Evolutionary conservation across 2,329 filamentous ascomycete species (phyloP), one percentile per base, ranked within the genome.

Genomic region (Trichoderma koningiopsis): DNA sequence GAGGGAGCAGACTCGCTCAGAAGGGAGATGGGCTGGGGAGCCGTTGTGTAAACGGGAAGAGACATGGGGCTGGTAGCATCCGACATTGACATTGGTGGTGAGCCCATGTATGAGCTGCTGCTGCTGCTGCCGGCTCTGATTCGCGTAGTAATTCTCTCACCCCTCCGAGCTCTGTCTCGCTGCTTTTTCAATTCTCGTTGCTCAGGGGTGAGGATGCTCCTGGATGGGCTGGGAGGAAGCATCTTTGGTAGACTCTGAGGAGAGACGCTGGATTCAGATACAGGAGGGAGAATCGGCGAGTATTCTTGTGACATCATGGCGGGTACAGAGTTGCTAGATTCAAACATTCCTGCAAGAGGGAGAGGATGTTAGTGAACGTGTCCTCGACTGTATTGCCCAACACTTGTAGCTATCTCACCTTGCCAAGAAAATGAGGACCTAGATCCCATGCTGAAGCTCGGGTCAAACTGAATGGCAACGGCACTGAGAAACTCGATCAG

Each of bases 151-250:
- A 85, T 77, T 75, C 89, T 90, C 7, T 85, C 85, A 72, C 88
- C 86, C 72, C 88, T 82, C 69, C 88, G 84, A 56, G 82, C 85
- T 73, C 85, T 86, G 72, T 89, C 87, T 71, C 84, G 83, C 74
- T 90, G 87, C 70, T 87, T 83, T 79, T 88, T 89, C 53, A 89
- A 76, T 74, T 89, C 87, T 71, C 88, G 84, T 76, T 89, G 87
- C 75, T 89, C 87, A 7, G 86, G 80, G 6, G 86, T 87, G 75
- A 89, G 81, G 47, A 80, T 81, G 57, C 79, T 79, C 71, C 84
- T 83, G 6, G 87, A 86, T 31, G 88, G 87, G 78, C 88, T 90
- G 27, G 84, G 84, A 49, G 87, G 88, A 59, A 84, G 78, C 27
- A 86, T 88, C 77, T 84, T 81, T 31, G 85, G 82, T 47, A 79